Evolutionary conservation across 495 filamentous ascomycete species (phyloP).

Genomic region (Hypoxylon crocopeplum): DNA sequence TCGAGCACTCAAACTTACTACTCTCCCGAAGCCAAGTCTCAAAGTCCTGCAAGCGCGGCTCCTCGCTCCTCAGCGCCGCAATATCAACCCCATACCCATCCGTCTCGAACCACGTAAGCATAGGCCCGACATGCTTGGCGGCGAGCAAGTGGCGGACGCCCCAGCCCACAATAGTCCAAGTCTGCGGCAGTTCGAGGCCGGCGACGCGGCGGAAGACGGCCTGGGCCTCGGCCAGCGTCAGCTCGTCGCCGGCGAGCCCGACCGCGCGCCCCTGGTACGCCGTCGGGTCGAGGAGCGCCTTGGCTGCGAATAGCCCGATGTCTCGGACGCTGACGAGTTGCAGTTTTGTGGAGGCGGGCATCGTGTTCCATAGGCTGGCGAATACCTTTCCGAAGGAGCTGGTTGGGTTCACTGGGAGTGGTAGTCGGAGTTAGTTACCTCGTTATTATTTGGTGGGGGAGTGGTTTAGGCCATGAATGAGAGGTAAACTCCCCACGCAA

Average conservation of each 20-base stretch:
- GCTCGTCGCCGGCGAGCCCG: conserved; percentile 66
- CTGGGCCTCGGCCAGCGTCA: conserved; percentile 59
- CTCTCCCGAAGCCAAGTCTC: conserved; percentile 66
- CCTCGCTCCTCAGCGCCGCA: conserved; percentile 51
- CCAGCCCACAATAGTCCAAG: conserved; percentile 51
- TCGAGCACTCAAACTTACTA: conserved; percentile 45
- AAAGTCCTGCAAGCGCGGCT: conserved; percentile 64
- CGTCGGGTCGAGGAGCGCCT: conserved; percentile 56
- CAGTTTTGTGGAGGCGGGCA: conserved; percentile 54
- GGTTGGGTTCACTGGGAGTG: conserved; percentile 41
- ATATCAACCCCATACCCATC: conserved; percentile 69
- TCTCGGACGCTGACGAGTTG: conserved; percentile 66
- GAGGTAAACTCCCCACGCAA: too few relatives aligned
- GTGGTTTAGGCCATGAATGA: too few relatives aligned
- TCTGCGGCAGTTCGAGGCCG: conserved; percentile 57
- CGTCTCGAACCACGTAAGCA: conserved; percentile 71
- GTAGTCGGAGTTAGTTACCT: conserved; percentile 39
- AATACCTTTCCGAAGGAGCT: conserved; percentile 65
- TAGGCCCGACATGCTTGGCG: conserved; percentile 58
- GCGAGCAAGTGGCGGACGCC: conserved; percentile 52
- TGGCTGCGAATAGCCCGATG: conserved; percentile 68
- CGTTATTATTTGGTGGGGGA: neutral
- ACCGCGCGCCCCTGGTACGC: conserved; percentile 52
- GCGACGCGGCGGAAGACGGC: conserved; percentile 57
- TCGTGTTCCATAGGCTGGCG: conserved; percentile 56